Conservation (phyloP, 2,329 filamentous ascomycete genomes). For the Trichoderma aggressivum region DNA sequence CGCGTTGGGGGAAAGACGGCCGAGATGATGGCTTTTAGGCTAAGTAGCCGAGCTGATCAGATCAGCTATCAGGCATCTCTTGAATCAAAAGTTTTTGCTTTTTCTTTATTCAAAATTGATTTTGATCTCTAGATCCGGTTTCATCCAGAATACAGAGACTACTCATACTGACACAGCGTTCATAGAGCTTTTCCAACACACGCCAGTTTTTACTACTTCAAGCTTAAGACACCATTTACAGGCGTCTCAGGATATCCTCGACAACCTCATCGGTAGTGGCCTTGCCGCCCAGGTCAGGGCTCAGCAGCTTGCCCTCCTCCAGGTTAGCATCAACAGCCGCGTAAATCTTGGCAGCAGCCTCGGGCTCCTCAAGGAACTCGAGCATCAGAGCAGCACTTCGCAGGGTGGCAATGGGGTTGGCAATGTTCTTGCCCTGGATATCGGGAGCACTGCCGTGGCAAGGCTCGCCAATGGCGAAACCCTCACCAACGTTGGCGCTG, state of each 20-base stretch:
- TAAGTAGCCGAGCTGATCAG: background rate
- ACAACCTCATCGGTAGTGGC: constrained; percentile 84
- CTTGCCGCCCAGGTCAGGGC: constrained; percentile 84
- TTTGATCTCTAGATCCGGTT: background rate
- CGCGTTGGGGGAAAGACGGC: background rate
- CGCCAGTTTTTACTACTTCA: background rate
- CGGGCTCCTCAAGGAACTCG: constrained; percentile 86
- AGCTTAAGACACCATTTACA: constrained; percentile 49
- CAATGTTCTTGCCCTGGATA: constrained; percentile 87
- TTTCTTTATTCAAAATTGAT: background rate
- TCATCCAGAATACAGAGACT: background rate
- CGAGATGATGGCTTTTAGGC: background rate
- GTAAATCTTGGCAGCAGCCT: constrained; percentile 86
- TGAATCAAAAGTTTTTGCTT: background rate
- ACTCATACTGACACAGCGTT: background rate
- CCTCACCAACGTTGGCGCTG: constrained; percentile 89
- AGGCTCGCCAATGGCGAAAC: constrained; percentile 94
- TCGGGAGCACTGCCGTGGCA: constrained; percentile 96
- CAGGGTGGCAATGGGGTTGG: constrained; percentile 94
- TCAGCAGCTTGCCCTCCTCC: constrained; percentile 76
- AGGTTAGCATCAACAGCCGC: constrained; percentile 87
- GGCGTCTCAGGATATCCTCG: constrained; percentile 76
- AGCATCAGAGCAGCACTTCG: constrained; percentile 91
- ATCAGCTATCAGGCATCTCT: background rate
- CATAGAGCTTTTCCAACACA: background rate